phyloP scores from a whole-genome alignment of 2,329 filamentous ascomycete species.

The Aspergillus fructus region DNA sequence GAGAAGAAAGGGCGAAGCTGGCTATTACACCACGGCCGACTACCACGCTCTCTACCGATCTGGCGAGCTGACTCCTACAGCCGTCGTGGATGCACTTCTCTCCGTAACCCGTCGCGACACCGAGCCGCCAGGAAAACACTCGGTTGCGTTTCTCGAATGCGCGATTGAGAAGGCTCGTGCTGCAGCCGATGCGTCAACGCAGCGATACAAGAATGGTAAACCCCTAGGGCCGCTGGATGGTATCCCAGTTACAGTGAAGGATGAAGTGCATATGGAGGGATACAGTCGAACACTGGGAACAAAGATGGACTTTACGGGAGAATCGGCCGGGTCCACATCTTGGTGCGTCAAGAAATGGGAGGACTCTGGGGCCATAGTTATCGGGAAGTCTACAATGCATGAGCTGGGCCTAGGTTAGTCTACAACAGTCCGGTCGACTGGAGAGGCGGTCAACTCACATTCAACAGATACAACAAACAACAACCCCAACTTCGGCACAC shows the following conservation, averaged over 20 bases:
- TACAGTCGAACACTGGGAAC: slow-evolving; percentile 69
- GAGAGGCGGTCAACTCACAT: background rate
- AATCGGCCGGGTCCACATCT: slow-evolving; percentile 53
- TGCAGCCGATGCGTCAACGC: slow-evolving; percentile 71
- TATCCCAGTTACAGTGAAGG: slow-evolving; percentile 80
- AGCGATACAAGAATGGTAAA: slow-evolving; percentile 66
- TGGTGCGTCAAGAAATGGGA: slow-evolving; percentile 72
- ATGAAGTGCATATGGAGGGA: slow-evolving; percentile 71
- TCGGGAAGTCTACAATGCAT: slow-evolving; percentile 79
- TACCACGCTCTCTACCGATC: slow-evolving; percentile 74
- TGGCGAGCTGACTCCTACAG: slow-evolving; percentile 68
- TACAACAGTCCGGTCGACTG: background rate
- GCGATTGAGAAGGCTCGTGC: slow-evolving; percentile 62
- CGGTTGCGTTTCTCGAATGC: slow-evolving; percentile 70
- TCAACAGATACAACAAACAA: slow-evolving; percentile 74
- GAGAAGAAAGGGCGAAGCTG: slow-evolving; percentile 34
- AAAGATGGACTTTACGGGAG: slow-evolving; percentile 55
- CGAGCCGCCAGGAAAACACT: slow-evolving; percentile 59
- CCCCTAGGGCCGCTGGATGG: slow-evolving; percentile 73
- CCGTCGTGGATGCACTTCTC: slow-evolving; percentile 70
- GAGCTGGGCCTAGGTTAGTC: slow-evolving; percentile 68
- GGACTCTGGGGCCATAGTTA: slow-evolving; percentile 70
- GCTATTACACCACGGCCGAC: slow-evolving; percentile 71
- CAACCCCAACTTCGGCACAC: slow-evolving; percentile 72
- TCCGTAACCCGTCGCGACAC: slow-evolving; percentile 65